Conservation (phyloP, 2,329 filamentous ascomycete genomes). For the Fusarium sp. region DNA sequence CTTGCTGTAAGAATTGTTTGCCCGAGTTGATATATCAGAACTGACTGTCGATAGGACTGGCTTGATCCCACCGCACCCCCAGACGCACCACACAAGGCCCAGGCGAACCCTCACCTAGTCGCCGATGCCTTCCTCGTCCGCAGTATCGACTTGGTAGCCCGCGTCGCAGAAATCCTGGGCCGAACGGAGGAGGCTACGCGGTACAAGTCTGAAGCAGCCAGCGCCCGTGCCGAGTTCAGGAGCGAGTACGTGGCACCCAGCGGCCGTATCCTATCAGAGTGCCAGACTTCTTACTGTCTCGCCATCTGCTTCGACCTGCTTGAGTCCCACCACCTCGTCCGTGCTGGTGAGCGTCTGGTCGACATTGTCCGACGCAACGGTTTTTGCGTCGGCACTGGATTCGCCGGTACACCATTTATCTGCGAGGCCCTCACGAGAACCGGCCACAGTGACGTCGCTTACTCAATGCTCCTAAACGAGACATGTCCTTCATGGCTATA, state of each 20-base stretch:
- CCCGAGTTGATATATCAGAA: rapidly evolving
- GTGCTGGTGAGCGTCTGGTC: slow-evolving; percentile 26
- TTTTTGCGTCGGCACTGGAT: slow-evolving; percentile 40
- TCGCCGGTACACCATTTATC: slow-evolving; percentile 55
- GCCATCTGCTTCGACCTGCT: slow-evolving; percentile 40
- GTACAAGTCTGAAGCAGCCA: slow-evolving; percentile 26
- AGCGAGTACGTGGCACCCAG: slow-evolving; percentile 40
- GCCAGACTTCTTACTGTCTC: slow-evolving; percentile 40
- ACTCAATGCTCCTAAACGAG: slow-evolving; percentile 53
- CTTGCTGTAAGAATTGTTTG: slow-evolving; percentile 18
- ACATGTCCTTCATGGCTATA: slow-evolving; percentile 54
- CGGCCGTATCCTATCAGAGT: slow-evolving; percentile 36
- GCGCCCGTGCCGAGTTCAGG: slow-evolving; percentile 25
- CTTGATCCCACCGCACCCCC: slow-evolving; percentile 60
- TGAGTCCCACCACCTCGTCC: neutral
- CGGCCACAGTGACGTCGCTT: slow-evolving; percentile 41
- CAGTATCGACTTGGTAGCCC: slow-evolving; percentile 53
- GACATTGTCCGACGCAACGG: slow-evolving; percentile 33
- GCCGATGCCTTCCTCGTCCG: slow-evolving; percentile 61
- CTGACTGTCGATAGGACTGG: slow-evolving; percentile 57
- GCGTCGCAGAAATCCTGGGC: slow-evolving; percentile 50
- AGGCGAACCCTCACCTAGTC: slow-evolving; percentile 55
- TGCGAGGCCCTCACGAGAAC: slow-evolving; percentile 37
- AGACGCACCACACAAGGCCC: slow-evolving; percentile 52
- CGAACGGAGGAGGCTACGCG: slow-evolving; percentile 25